Evolutionary conservation across 1,284 basidiomycete genomes (phyloP).

Genomic region (Cryptococcus sp.): DNA sequence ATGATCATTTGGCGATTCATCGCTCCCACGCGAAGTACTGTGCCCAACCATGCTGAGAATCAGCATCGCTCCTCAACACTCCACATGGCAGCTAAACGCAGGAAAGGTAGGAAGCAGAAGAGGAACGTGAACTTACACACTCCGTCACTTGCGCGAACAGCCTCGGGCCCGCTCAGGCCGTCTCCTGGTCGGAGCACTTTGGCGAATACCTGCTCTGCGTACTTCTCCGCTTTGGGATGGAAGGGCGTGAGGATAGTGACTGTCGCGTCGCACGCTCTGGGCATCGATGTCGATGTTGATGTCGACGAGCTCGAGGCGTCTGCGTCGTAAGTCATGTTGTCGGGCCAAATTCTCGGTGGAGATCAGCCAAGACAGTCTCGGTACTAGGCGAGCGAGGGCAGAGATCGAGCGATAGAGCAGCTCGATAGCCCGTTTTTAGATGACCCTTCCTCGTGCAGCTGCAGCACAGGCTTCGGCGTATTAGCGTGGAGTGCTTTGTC

Average conservation of each 20-base stretch:
- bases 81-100: not conserved
- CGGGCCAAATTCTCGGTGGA: no score
- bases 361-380: no score
- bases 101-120: not conserved
- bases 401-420: no score
- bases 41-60: not conserved
- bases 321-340: no score
- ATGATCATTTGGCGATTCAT: conserved; percentile 27
- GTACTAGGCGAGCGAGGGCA: no score
- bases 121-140: conserved; percentile 22
- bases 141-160: conserved; percentile 23
- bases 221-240: conserved; percentile 38
- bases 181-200: conserved; percentile 33
- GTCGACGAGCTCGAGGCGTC: no score
- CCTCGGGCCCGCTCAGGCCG: conserved; percentile 25
- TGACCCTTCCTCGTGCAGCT: no score
- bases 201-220: conserved; percentile 38
- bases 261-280: conserved; percentile 30
- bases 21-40: conserved; percentile 35
- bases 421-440: no score
- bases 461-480: no score
- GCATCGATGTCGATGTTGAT: no score
- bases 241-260: conserved; percentile 42
- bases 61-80: not conserved
- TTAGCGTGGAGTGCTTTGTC: no score